A percentile compares a stretch with the other conserved stretches of the same genome.
phyloP scores from a whole-genome alignment of 768 basidiomycete species.

The Leccinum variicolor region DNA sequence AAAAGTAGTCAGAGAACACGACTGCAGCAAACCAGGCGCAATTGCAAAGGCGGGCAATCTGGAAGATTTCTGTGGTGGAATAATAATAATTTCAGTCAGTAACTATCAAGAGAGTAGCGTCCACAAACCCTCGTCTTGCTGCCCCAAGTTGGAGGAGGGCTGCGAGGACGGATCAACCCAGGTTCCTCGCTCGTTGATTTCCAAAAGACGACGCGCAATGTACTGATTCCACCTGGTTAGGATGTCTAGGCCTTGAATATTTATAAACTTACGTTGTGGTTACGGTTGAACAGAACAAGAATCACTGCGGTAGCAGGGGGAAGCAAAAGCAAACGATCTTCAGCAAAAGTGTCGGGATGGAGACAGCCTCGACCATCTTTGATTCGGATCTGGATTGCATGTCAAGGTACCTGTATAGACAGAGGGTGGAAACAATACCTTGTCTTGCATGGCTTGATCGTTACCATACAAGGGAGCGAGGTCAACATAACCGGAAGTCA shows the following conservation, averaged over 20 bases:
- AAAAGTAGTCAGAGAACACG: slow-evolving; percentile 84
- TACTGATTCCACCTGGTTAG: slow-evolving; percentile 43
- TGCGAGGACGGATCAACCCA: slow-evolving; percentile 55
- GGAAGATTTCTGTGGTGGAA: slow-evolving; percentile 65
- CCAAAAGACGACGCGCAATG: slow-evolving; percentile 71
- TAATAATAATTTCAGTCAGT: slow-evolving; percentile 4
- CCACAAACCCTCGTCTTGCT: slow-evolving; percentile 52
- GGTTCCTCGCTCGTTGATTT: slow-evolving; percentile 74
- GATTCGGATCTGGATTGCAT: slow-evolving; percentile 25
- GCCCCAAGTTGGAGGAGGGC: slow-evolving; percentile 36
- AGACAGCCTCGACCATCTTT: slow-evolving; percentile 65
- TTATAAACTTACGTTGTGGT: slow-evolving; percentile 66
- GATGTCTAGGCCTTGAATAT: background rate
- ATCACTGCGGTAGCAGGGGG: slow-evolving; percentile 72
- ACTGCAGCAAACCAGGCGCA: slow-evolving; percentile 76
- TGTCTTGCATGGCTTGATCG: slow-evolving; percentile 55
- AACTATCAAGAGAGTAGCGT: background rate
- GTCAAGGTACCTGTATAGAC: background rate
- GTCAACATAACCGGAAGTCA: slow-evolving; percentile 86
- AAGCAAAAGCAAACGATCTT: slow-evolving; percentile 74
- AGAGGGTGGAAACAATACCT: slow-evolving; percentile 36
- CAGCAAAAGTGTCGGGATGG: slow-evolving; percentile 71
- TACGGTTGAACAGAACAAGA: slow-evolving; percentile 87
- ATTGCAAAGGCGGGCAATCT: slow-evolving; percentile 74
- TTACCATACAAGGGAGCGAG: slow-evolving; percentile 81